These are phyloP conservation scores for Leptographium flavum DNA, from an alignment of 2,329 filamentous ascomycete species.

Conservation along the genomic window DNA sequence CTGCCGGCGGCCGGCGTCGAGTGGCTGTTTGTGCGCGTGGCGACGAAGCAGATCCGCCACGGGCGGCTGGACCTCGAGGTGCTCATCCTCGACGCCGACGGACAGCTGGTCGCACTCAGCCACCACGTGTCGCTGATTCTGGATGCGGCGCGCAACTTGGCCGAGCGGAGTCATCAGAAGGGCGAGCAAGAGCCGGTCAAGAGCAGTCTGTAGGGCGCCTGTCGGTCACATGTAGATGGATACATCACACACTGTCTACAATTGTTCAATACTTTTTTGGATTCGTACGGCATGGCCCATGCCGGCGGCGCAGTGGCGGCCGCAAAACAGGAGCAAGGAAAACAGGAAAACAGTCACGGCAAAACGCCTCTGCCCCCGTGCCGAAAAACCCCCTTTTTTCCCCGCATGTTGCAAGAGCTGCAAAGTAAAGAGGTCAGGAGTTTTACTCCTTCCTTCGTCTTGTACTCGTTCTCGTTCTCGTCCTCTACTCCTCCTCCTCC, in stretches of 20 bases:
- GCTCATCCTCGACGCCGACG: slow-evolving; percentile 46
- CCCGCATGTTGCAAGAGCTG: too few relatives aligned
- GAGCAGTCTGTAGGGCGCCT: too few relatives aligned
- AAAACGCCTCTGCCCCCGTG: not conserved
- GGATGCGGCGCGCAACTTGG: slow-evolving; percentile 44
- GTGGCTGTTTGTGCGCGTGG: slow-evolving; percentile 55
- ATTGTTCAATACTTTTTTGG: too few relatives aligned
- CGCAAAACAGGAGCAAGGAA: not conserved
- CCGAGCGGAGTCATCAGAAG: slow-evolving; percentile 2
- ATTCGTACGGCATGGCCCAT: too few relatives aligned
- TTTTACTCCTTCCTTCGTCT: too few relatives aligned
- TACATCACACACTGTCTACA: too few relatives aligned
- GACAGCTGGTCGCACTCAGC: slow-evolving; percentile 52
- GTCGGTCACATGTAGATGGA: too few relatives aligned
- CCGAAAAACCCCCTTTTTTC: not conserved
- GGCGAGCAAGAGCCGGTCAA: too few relatives aligned
- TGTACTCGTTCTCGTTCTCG: not conserved
- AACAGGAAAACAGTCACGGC: not conserved
- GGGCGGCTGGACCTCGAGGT: slow-evolving; percentile 66
- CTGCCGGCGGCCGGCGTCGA: slow-evolving; percentile 54
- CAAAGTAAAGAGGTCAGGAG: too few relatives aligned
- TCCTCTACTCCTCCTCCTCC: slow-evolving; percentile 35
- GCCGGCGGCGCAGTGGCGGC: too few relatives aligned
- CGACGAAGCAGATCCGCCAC: slow-evolving; percentile 52
- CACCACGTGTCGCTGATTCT: slow-evolving; percentile 54